Conservation (phyloP, 176 grass and related monocot genomes). For the Poa annua region DNA sequence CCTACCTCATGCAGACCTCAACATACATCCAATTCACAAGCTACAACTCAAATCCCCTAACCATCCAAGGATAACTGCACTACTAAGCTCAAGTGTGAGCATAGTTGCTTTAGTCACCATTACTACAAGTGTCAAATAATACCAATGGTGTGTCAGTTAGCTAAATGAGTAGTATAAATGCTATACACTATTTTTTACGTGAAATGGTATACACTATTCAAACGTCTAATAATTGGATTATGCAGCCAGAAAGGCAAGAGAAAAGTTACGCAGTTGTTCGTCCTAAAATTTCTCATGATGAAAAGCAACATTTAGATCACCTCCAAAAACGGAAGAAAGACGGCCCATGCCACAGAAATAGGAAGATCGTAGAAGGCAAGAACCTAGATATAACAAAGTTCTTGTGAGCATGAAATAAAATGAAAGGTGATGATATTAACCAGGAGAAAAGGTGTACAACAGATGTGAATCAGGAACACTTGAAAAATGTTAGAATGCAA, state of each 20-base stretch:
- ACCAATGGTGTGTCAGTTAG: not conserved
- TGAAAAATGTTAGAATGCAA: no score
- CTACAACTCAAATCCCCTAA: not conserved
- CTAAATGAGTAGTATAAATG: not conserved
- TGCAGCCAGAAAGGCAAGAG: not conserved
- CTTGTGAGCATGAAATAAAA: no score
- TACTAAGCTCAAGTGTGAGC: not conserved
- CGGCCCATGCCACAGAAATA: not conserved
- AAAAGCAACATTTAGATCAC: not conserved
- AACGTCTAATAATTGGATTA: not conserved
- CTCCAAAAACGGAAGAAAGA: not conserved
- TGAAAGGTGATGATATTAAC: no score
- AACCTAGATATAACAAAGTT: constrained; percentile 2
- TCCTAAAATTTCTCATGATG: constrained; percentile 8
- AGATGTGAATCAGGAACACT: no score
- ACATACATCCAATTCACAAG: constrained; percentile 14
- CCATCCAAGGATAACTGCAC: not conserved
- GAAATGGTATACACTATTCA: not conserved
- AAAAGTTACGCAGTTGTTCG: constrained; percentile 2
- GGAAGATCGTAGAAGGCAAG: not conserved
- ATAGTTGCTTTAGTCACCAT: not conserved
- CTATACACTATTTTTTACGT: no score
- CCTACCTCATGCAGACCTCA: not conserved
- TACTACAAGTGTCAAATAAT: not conserved
- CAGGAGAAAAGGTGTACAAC: no score